These are phyloP conservation scores for Paramecium tetraurelia DNA, from an alignment of 73 alveolate genomes.

Conservation along the genomic window DNA sequence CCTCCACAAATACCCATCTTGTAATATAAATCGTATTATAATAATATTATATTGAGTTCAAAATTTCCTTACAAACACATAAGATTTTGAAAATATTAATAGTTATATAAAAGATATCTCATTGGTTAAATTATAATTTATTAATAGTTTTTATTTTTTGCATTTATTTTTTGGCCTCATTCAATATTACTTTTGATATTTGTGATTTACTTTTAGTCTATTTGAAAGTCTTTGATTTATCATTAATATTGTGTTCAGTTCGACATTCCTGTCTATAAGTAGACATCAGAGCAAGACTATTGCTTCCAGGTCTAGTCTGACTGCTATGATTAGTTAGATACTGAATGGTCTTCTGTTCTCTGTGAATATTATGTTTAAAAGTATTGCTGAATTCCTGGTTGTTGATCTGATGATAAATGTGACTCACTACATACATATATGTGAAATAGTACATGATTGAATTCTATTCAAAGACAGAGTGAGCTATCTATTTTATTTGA, in stretches of 20 bases:
- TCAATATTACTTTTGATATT: not conserved
- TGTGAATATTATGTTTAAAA: not conserved
- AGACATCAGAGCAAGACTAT: not conserved
- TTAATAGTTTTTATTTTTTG: not conserved
- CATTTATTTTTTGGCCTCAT: not conserved
- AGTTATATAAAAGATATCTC: not conserved
- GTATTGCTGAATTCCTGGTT: not conserved
- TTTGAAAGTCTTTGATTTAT: not conserved
- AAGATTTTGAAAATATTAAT: not conserved
- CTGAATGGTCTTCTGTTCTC: not conserved
- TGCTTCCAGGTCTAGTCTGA: not conserved
- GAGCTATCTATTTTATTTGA: not conserved
- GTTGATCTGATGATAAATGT: not conserved
- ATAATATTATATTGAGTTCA: not conserved
- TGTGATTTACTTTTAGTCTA: not conserved
- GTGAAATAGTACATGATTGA: not conserved
- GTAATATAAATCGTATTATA: not conserved
- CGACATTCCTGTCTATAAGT: not conserved
- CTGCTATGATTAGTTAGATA: not conserved
- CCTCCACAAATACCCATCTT: conserved; percentile 2
- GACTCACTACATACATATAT: not conserved
- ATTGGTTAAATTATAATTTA: not conserved
- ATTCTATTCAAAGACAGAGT: not conserved
- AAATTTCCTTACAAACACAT: not conserved
- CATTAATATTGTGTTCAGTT: not conserved